phyloP scores from a whole-genome alignment of 2,329 filamentous ascomycete genomes.

The Zymoseptoria crescenta region DNA sequence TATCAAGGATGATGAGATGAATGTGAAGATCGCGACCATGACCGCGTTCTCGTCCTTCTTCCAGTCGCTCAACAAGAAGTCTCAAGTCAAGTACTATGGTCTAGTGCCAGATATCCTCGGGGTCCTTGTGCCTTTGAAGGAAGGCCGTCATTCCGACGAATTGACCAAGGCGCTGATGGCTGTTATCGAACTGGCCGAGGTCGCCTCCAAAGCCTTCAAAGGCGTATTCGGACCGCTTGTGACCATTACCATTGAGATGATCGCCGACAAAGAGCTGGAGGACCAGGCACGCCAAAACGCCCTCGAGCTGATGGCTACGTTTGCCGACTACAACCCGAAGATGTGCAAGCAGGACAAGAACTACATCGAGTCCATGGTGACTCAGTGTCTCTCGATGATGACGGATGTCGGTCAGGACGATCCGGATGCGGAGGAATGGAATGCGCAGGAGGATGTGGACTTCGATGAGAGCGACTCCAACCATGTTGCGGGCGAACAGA shows the following conservation, averaged over 20 bases:
- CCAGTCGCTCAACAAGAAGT: conserved; percentile 79
- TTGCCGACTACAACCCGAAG: conserved; percentile 85
- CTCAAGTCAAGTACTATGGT: conserved; percentile 76
- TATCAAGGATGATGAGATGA: conserved; percentile 79
- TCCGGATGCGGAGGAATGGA: conserved; percentile 91
- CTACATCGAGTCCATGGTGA: conserved; percentile 95
- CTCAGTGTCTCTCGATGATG: conserved; percentile 95
- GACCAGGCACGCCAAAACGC: conserved; percentile 90
- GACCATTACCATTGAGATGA: conserved; percentile 83
- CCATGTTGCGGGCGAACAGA: conserved; percentile 95
- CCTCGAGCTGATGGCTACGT: conserved; percentile 93
- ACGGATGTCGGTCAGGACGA: conserved; percentile 92
- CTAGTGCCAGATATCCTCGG: conserved; percentile 89
- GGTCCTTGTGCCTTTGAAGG: conserved; percentile 88
- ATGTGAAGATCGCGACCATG: conserved; percentile 88
- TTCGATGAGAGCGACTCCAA: conserved; percentile 94
- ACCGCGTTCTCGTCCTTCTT: conserved; percentile 97
- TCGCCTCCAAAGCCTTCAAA: conserved; percentile 97
- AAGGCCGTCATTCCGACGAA: conserved; percentile 80
- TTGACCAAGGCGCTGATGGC: conserved; percentile 83
- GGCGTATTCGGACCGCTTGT: conserved; percentile 86
- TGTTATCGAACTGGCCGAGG: conserved; percentile 87
- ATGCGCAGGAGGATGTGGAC: conserved; percentile 86
- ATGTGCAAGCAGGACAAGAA: conserved; percentile 93
- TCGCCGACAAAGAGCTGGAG: conserved; percentile 90